Percentiles rank a stretch among this genome's conserved stretches.
phyloP scores from a whole-genome alignment of 2,329 filamentous ascomycete genomes.

The Emmonsiellopsis sp. region DNA sequence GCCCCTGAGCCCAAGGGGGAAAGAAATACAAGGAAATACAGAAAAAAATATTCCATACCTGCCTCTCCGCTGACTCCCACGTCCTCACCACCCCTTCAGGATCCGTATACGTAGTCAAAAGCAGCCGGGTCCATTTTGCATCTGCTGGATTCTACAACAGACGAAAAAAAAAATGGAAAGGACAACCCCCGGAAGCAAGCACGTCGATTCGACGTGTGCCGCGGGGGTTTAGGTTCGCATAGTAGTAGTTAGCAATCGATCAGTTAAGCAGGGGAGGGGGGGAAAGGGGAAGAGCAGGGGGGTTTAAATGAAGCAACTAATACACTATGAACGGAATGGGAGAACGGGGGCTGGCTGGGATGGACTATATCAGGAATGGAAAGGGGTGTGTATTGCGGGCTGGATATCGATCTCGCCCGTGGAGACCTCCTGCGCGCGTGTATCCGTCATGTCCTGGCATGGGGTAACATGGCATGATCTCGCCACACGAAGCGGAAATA shows the following conservation, averaged over 20 bases:
- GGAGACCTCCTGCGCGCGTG: too few species aligned
- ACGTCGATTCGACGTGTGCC: not conserved
- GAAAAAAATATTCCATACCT: constrained; percentile 20
- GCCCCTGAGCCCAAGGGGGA: not conserved
- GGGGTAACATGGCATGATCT: not conserved
- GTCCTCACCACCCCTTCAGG: constrained; percentile 32
- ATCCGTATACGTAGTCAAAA: constrained; percentile 35
- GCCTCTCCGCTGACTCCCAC: constrained; percentile 37
- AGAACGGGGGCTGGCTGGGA: too few species aligned
- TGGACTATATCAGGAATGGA: too few species aligned
- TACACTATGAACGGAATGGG: too few species aligned
- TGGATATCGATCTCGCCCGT: too few species aligned
- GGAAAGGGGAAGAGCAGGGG: too few species aligned
- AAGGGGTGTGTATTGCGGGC: too few species aligned
- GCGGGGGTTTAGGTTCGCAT: not conserved
- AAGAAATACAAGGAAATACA: constrained; percentile 4
- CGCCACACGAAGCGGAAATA: too few species aligned
- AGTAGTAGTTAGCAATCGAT: not conserved
- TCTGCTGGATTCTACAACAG: constrained; percentile 24
- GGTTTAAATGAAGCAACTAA: too few species aligned
- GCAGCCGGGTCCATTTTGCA: constrained; percentile 33
- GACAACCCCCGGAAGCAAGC: not conserved
- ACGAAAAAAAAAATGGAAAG: not conserved
- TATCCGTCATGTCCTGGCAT: not conserved
- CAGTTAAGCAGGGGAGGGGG: too few species aligned